Evolutionary conservation across 2,329 filamentous ascomycete species (phyloP), one percentile per base, ranked within the genome.

Genomic region (Epichloe scottii): DNA sequence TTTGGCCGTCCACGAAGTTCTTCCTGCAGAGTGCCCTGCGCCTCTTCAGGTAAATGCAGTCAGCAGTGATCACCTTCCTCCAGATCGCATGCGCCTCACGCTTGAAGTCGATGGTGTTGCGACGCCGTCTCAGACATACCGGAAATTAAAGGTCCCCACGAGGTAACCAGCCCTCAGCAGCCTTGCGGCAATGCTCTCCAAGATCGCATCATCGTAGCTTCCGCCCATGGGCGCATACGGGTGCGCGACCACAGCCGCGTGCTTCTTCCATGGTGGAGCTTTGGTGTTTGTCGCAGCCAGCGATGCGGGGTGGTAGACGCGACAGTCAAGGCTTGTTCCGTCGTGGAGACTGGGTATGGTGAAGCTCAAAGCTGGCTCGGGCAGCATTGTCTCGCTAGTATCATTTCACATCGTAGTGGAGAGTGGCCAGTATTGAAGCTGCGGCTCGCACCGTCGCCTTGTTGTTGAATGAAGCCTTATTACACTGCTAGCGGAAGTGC

Each of bases 201-300:
- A 84, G 0, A 95, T 75, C 0, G 79, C 77, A 63, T 97, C 90
- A 63, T 97, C 87, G 62, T 82, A 93, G 65, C 74, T 82, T 5
- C 91, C 93, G 4, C 93, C 93, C 48, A 97, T 71, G 0, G 88
- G 84, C 35, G 88, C 89, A 63, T 97, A 97, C 0, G 93, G 91
- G 66, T 97, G 93, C 12, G 90, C 90, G 39, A 97, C 71, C 3
- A 95, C 73, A 44, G 76, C 78, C 15, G 73, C 74, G 56, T 80
- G 69, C 46, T 68, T 69, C 41, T 58, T 62, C 76, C 76, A 79
- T 48, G 64, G 58, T 33, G 63, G 62, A 12, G 67, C 60, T 40
- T 51, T 55, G 6, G 60, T 57, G 21, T 59, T 65, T 49, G 47
- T 63, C 46, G 64, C 59, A 2, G 63, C 62, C 40, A 77, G 63